phyloP scores from a whole-genome alignment of 2,329 filamentous ascomycete species.

The Aaosphaeria arxii region DNA sequence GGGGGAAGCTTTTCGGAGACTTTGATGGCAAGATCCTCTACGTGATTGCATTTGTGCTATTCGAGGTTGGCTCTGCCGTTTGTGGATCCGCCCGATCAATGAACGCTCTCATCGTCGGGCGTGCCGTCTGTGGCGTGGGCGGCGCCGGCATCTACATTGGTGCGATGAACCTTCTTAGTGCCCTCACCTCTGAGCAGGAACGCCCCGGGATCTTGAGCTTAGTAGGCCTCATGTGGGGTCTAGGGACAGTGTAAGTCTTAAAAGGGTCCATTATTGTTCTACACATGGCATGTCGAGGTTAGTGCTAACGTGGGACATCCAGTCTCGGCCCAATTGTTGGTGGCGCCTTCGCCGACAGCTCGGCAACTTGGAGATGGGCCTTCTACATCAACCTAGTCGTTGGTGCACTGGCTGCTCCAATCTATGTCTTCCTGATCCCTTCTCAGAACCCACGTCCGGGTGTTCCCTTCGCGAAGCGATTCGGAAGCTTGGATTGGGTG shows the following conservation, averaged over 20 bases:
- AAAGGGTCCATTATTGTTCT: too few relatives aligned
- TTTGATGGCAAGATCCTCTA: neutral
- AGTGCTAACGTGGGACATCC: conserved; percentile 20
- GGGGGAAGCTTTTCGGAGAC: neutral
- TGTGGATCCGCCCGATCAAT: conserved; percentile 14
- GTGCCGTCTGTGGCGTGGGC: conserved; percentile 44
- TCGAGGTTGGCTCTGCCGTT: neutral
- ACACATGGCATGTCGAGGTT: conserved; percentile 36
- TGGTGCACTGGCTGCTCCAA: conserved; percentile 42
- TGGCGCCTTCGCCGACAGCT: conserved; percentile 40
- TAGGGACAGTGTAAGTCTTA: conserved; percentile 12
- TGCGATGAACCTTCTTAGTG: neutral
- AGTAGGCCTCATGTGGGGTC: conserved; percentile 2
- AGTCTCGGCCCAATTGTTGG: conserved; percentile 47
- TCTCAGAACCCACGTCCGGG: conserved; percentile 4
- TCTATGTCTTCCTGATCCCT: conserved; percentile 10
- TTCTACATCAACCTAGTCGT: conserved; percentile 32
- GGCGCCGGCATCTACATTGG: conserved; percentile 43
- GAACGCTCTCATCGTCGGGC: conserved; percentile 34
- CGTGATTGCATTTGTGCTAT: neutral
- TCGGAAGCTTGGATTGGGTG: conserved; percentile 15
- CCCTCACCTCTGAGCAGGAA: neutral
- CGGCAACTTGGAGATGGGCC: conserved; percentile 5
- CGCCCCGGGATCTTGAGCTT: conserved; percentile 2
- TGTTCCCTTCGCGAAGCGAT: neutral